Evolutionary conservation across 176 grass and related monocot genomes (phyloP).

Genomic region (Saccharum spontaneum): DNA sequence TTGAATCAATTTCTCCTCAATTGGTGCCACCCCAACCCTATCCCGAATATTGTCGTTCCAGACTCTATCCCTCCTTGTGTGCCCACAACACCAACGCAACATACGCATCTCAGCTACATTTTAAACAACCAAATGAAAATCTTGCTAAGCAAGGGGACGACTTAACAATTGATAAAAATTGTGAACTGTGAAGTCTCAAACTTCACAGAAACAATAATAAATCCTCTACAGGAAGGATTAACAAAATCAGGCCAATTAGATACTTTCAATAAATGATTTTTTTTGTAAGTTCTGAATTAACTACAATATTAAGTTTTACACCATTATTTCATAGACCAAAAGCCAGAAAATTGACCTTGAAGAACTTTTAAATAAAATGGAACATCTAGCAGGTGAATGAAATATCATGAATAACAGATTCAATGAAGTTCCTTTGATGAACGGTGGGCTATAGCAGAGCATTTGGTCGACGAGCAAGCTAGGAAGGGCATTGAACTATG

Average conservation of each 20-base stretch:
- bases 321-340: neutral
- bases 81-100: no score
- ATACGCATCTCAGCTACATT: no score
- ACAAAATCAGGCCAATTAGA: neutral
- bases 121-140: neutral
- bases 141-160: neutral
- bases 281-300: neutral
- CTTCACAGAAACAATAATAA: neutral
- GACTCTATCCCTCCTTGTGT: no score
- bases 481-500: no score
- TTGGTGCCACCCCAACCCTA: no score
- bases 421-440: no score
- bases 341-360: neutral
- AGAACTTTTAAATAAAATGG: neutral
- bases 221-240: neutral
- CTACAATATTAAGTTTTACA: conserved; percentile 20
- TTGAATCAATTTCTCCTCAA: no score
- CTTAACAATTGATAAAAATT: neutral
- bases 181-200: neutral
- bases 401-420: neutral
- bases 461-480: no score
- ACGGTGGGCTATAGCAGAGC: no score
- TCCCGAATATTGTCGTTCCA: no score
- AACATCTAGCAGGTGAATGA: neutral
- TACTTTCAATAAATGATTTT: neutral